Evolutionary conservation across 306 rosid species (phyloP), one percentile per base, ranked within the genome.

Genomic region (Amphicarpaea edgeworthii): DNA sequence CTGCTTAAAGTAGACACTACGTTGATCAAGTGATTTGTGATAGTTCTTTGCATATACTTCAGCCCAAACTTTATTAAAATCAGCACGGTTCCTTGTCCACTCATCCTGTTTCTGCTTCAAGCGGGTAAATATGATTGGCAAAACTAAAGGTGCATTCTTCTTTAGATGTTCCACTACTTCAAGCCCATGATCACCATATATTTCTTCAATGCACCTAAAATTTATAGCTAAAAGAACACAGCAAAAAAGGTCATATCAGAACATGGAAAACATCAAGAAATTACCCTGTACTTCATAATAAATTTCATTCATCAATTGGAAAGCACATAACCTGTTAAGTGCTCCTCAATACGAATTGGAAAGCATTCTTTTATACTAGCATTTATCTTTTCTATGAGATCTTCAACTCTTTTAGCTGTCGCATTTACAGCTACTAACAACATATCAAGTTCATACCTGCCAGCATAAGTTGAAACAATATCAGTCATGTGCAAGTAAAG

Each of bases 21-120:
- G 95, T 70, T 95, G 97, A 80, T 95, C 98, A 78, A 95, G 98
- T n/a, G 97, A 90, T 78, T 92, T 95, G 84, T 90, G 97, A 82
- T 95, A 87, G 83, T 95, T 92, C 88, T 89, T 89, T 3, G 96
- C 79, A 75, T 90, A 90, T 84, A 92, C 88, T 53, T 95, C 97
- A 43, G 92, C 92, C 98, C 98, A 92, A 55, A 89, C 93, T 85
- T 88, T 88, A 71, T 86, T 92, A 70, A 90, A 92, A 79, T 89
- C 93, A 65, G 89, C 83, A 55, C 92, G 93, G 51, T 92, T 85
- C 83, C 90, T 86, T 62, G 93, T 90, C 96, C 97, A 92, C 86
- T 92, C 98, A 71, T 92, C 96, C 73, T 95, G 97, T 83, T 95
- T 95, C 83, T 95, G 97, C 92, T 87, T 95, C 91, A 95, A 77